These are phyloP conservation scores for Colletotrichum acutatum DNA, from an alignment of 2,329 filamentous ascomycete genomes.

Conservation along the genomic window DNA sequence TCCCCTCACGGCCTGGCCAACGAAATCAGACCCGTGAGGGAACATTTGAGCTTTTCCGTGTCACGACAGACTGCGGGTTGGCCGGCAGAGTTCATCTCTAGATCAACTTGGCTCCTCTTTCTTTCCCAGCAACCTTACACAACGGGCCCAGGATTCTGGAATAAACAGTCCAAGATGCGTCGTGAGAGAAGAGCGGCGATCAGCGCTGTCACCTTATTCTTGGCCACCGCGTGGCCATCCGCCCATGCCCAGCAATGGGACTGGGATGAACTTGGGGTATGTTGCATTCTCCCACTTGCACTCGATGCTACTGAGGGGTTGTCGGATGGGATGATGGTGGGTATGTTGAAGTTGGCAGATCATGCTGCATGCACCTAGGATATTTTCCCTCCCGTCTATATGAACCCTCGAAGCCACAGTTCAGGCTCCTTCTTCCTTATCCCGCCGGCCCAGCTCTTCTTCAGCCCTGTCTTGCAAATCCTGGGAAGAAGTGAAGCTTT, in stretches of 20 bases:
- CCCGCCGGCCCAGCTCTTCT: background rate
- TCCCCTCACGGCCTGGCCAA: conserved; percentile 7
- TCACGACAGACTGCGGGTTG: background rate
- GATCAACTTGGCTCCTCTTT: background rate
- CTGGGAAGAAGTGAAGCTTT: background rate
- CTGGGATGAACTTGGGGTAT: conserved; percentile 27
- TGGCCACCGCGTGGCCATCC: conserved; percentile 5
- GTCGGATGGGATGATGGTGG: background rate
- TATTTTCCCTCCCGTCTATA: background rate
- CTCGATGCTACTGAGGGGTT: background rate
- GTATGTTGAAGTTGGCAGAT: background rate
- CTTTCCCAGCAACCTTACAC: background rate
- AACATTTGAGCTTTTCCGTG: background rate
- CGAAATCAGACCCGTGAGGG: background rate
- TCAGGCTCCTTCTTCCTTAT: background rate
- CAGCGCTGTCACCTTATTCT: background rate
- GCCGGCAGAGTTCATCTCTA: background rate
- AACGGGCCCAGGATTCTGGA: background rate
- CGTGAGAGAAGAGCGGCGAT: background rate
- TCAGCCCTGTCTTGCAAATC: background rate
- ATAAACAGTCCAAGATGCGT: background rate
- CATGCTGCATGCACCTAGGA: background rate
- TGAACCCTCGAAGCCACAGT: background rate
- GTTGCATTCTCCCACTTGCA: conserved; percentile 12
- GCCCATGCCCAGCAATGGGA: conserved; percentile 7